Evolutionary conservation across 2,329 filamentous ascomycete species (phyloP), one percentile per base, ranked within the genome.

Genomic region (Sporothrix sp.): DNA sequence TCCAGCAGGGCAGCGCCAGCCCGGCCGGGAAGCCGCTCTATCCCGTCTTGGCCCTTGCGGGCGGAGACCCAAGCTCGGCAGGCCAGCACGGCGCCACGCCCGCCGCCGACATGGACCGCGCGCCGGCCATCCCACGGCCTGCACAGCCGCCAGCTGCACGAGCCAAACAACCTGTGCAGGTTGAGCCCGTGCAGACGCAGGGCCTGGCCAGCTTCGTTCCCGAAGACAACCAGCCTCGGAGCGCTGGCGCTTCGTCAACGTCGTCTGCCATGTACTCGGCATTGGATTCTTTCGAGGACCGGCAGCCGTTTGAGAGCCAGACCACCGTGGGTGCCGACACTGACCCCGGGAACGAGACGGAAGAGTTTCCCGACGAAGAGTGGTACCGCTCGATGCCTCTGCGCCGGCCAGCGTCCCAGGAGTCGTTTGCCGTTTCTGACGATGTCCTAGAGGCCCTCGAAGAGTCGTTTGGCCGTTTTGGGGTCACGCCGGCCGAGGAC

Each of bases 201-300:
- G 40, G n/a, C 10, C 13, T n/a, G 3, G 43, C 30, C 16, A 18
- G 32, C 7, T 43, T 36, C 13, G 18, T 30, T 4, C n/a, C 25
- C 2, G 21, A 43, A 7, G n/a, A 49, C 21, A 13, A 16, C n/a
- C 42, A 35, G 10, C 51, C 51, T 3, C 3, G 20, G 14, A 54
- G 42, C 9, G 13, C 23, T 5, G 43, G 50, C 7, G 13, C 30
- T 8, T 51, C 48, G 2, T 54, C 47, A 7, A 10, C 35, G 2
- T 52, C 50, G 27, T 52, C 55, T 0, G 43, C 49, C 7, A 53
- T 56, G 53, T 55, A 50, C 16, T 56, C 55, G 6, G 55, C 53
- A 0, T 21, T 28, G 5, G 53, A 53, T 18, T 48, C 48, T 1
- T 50, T 50, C n/a, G 52, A 47, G 4, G 40, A 40, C 10, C 36